These are phyloP conservation scores for Podila horticola DNA, from an alignment of 192 early-diverging fungal genomes.

Conservation along the genomic window DNA sequence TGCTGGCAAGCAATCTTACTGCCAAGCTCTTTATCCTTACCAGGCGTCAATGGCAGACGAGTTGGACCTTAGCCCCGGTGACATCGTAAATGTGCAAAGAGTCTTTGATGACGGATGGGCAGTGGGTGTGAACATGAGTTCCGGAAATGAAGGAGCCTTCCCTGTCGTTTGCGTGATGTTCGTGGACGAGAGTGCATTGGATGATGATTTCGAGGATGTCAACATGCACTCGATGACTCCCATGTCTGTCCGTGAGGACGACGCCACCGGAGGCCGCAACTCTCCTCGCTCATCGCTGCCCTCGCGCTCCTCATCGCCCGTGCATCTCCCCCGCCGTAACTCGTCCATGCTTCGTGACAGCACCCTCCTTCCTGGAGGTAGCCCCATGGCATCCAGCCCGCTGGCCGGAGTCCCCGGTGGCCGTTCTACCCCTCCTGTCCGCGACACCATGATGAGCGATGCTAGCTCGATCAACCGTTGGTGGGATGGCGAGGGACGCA, in stretches of 20 bases:
- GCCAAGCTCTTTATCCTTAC: constrained; percentile 63
- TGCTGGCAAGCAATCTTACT: constrained; percentile 32
- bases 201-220: constrained; percentile 50
- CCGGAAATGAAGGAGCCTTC: constrained; percentile 81
- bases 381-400: constrained; percentile 30
- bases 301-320: constrained; percentile 34
- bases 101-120: constrained; percentile 95
- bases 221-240: constrained; percentile 53
- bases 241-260: constrained; percentile 44
- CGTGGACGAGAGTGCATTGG: constrained; percentile 39
- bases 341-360: constrained; percentile 50
- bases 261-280: not conserved
- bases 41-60: constrained; percentile 80
- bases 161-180: constrained; percentile 80
- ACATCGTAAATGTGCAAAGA: constrained; percentile 75
- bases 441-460: constrained; percentile 52
- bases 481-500: constrained; percentile 43
- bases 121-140: constrained; percentile 80
- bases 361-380: constrained; percentile 7
- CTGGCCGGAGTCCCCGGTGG: constrained; percentile 30
- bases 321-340: constrained; percentile 37
- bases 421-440: constrained; percentile 2
- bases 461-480: constrained; percentile 52
- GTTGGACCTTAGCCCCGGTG: constrained; percentile 72
- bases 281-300: constrained; percentile 21